A percentile compares a stretch with the other conserved stretches of the same genome.
phyloP scores from a whole-genome alignment of 108 stramenopile genomes.

The Schizochytrium sp. region DNA sequence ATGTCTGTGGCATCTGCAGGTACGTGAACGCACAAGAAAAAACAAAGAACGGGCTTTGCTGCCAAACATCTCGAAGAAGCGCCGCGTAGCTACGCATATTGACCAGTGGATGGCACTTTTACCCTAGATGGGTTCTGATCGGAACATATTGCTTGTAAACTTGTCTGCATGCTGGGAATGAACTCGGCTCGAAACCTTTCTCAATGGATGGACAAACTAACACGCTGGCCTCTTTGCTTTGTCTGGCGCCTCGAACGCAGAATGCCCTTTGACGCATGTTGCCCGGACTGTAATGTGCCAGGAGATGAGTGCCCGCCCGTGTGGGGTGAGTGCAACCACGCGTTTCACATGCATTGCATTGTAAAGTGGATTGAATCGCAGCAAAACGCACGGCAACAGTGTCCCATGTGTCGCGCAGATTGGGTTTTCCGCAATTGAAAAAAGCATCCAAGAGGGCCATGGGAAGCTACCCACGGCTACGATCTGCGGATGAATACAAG shows the following conservation, averaged over 20 bases:
- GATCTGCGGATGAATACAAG: too few relatives aligned
- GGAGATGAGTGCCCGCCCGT: slow-evolving; percentile 48
- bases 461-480: too few relatives aligned
- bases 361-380: slow-evolving; percentile 48
- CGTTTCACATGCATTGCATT: slow-evolving; percentile 55
- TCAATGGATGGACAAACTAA: not conserved
- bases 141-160: too few relatives aligned
- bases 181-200: too few relatives aligned
- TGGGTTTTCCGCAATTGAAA: slow-evolving; percentile 42
- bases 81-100: too few relatives aligned
- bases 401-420: slow-evolving; percentile 44
- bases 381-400: slow-evolving; percentile 37
- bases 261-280: slow-evolving; percentile 51
- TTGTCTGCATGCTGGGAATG: too few relatives aligned
- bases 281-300: slow-evolving; percentile 42
- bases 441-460: not conserved
- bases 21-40: not conserved
- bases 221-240: not conserved
- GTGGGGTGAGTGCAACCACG: slow-evolving; percentile 50
- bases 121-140: too few relatives aligned
- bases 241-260: not conserved
- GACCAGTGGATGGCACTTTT: too few relatives aligned
- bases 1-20: slow-evolving; percentile 50
- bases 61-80: too few relatives aligned
- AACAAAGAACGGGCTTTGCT: too few relatives aligned